Base-by-base conservation (phyloP, 129 eudicot species). In the Logfia minima region DNA sequence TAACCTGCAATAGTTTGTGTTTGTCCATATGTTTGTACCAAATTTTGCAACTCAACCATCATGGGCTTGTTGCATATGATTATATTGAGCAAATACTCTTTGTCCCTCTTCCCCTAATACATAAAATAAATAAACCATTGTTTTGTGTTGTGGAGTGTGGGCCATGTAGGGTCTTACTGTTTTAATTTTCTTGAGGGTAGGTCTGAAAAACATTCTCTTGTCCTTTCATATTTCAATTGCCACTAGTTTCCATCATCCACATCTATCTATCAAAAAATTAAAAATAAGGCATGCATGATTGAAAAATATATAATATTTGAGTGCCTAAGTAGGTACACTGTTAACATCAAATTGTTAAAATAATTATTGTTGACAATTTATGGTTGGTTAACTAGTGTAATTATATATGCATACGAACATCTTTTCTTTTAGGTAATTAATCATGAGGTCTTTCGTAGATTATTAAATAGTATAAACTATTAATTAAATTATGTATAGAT, bases 161-260 rank as follows among this genome's bases (percentile, higher is more conserved):
- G 37, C 62, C 60, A 61, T 64, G 68, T 37, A 22, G 81, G 75
- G 69, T 63, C 71, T 62, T 32, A 28, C 14, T 59, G 9, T 41
- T 59, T 70, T 16, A 70, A 41, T 62, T 69, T 52, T 34, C 66
- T 78, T 75, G 81, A 35, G 71, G 71, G 71, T 70, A 26, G 76
- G 77, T 60, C 53, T 41, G 45, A 18, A 75, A 70, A 78, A 61
- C 82, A 78, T 78, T 70, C 82, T 58, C 53, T 78, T 78, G 37
- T 78, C 58, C 82, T 60, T 73, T 78, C 77, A 61, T 61, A 70
- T 70, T 78, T 78, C 77, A 70, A 31, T 29, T 78, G 77, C 17
- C 82, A 78, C 68, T 68, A 70, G 64, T 59, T 59, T 70, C 69
- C 75, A 77, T 77, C 81, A 56, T 55, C 60, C 59, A 55, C 51